A percentile compares a stretch with the other conserved stretches of the same genome.
phyloP scores from a whole-genome alignment of 1,284 basidiomycete species.

The Flammula alnicola region DNA sequence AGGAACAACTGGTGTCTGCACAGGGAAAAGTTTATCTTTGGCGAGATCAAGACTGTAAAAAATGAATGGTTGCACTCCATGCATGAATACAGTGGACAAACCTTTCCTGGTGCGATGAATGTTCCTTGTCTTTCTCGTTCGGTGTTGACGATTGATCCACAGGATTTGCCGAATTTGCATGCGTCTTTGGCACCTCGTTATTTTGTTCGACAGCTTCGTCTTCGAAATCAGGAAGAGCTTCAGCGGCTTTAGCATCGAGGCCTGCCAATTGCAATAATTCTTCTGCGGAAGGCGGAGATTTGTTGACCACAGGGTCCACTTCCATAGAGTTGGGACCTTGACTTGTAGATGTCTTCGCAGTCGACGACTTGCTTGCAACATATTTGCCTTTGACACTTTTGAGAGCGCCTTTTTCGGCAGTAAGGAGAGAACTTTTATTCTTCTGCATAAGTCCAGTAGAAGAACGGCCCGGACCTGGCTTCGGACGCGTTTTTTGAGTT shows the following conservation, averaged over 20 bases:
- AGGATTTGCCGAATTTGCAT: not conserved
- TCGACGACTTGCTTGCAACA: slow-evolving; percentile 18
- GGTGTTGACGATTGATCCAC: not conserved
- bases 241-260: slow-evolving; percentile 36
- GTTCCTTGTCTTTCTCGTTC: not conserved
- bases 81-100: not conserved
- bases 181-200: not conserved
- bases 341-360: not conserved
- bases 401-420: slow-evolving; percentile 49
- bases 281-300: slow-evolving; percentile 40
- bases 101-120: slow-evolving; percentile 11
- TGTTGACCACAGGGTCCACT: slow-evolving; percentile 8
- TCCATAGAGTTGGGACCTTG: slow-evolving; percentile 7
- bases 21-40: slow-evolving; percentile 51
- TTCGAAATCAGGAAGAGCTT: slow-evolving; percentile 58
- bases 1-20: slow-evolving; percentile 26
- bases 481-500: slow-evolving; percentile 29
- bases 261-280: slow-evolving; percentile 55
- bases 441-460: slow-evolving; percentile 31
- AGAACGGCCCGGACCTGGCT: slow-evolving; percentile 48
- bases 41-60: slow-evolving; percentile 41
- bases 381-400: slow-evolving; percentile 51
- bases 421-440: slow-evolving; percentile 53
- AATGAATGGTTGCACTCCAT: not conserved
- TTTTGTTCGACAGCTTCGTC: slow-evolving; percentile 45